These are phyloP conservation scores for Torulaspora indica DNA, from an alignment of 805 yeast genomes.

Conservation along the genomic window DNA sequence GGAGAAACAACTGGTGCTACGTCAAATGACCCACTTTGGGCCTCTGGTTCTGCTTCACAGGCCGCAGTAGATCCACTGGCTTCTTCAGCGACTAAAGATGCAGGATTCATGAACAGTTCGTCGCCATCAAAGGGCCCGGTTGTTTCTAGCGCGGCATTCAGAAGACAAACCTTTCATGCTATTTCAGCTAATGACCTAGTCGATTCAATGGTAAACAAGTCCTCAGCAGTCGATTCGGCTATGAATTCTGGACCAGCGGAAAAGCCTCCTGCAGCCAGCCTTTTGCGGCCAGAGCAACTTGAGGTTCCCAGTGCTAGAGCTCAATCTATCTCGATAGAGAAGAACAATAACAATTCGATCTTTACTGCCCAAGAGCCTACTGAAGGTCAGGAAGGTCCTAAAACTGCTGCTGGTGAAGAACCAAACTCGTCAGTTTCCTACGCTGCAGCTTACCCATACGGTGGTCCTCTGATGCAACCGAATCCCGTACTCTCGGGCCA, in stretches of 20 bases:
- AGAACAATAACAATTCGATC: slow-evolving; percentile 17
- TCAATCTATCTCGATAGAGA: slow-evolving; percentile 31
- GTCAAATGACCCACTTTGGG: slow-evolving; percentile 23
- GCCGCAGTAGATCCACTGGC: slow-evolving; percentile 10
- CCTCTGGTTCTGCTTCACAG: slow-evolving; percentile 7
- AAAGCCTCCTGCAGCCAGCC: not conserved
- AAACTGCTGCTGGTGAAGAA: slow-evolving; percentile 14
- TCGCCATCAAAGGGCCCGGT: slow-evolving; percentile 14
- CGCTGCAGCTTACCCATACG: slow-evolving; percentile 35
- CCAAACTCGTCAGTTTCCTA: slow-evolving; percentile 18
- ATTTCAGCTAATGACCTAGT: slow-evolving; percentile 26
- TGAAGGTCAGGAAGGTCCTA: slow-evolving; percentile 2
- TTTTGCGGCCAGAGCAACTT: not conserved
- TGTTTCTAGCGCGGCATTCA: slow-evolving; percentile 19
- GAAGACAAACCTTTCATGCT: slow-evolving; percentile 36
- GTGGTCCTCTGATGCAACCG: slow-evolving; percentile 33
- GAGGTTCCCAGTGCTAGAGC: slow-evolving; percentile 19
- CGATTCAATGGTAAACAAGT: slow-evolving; percentile 6
- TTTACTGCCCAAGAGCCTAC: slow-evolving; percentile 5
- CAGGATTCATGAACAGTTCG: slow-evolving; percentile 14
- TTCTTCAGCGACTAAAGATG: slow-evolving; percentile 11
- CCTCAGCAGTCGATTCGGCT: slow-evolving; percentile 1
- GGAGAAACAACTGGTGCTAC: slow-evolving; percentile 7
- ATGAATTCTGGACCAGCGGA: slow-evolving; percentile 3
- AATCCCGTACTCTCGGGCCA: slow-evolving; percentile 29